Conservation (phyloP, 2,329 filamentous ascomycete genomes). For the Diaporthe caulivora region DNA sequence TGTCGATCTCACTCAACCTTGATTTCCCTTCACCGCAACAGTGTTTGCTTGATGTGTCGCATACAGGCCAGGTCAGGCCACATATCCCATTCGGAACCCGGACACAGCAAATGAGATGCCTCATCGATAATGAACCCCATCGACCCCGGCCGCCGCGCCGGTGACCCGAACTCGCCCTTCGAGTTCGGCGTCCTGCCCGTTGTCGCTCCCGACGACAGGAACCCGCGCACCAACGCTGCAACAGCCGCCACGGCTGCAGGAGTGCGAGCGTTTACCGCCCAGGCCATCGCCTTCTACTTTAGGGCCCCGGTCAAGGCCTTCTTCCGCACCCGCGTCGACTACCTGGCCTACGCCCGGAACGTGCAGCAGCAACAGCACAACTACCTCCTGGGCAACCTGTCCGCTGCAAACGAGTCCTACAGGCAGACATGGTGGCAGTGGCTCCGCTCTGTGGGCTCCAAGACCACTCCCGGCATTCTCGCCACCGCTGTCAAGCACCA, state of each 20-base stretch:
- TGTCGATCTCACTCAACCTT: not conserved
- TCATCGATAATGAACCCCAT: slow-evolving; percentile 36
- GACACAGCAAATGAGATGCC: slow-evolving; percentile 35
- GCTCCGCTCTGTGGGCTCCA: slow-evolving; percentile 55
- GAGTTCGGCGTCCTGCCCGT: slow-evolving; percentile 58
- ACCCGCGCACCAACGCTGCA: slow-evolving; percentile 66
- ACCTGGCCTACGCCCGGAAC: slow-evolving; percentile 70
- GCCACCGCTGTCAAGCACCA: slow-evolving; percentile 76
- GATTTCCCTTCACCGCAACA: not conserved
- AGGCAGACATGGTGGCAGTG: slow-evolving; percentile 54
- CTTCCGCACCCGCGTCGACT: slow-evolving; percentile 91
- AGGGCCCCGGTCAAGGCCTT: slow-evolving; percentile 92
- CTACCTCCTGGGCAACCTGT: slow-evolving; percentile 41
- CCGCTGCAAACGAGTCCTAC: not conserved
- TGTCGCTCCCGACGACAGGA: slow-evolving; percentile 59
- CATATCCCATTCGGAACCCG: not conserved
- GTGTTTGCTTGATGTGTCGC: not conserved
- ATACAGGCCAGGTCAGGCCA: not conserved
- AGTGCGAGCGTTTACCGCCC: slow-evolving; percentile 84
- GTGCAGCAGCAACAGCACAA: slow-evolving; percentile 57
- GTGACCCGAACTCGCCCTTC: slow-evolving; percentile 20
- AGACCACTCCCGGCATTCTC: slow-evolving; percentile 78
- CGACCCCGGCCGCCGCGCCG: slow-evolving; percentile 37
- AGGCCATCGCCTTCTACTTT: slow-evolving; percentile 92
- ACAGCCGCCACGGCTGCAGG: slow-evolving; percentile 87